A percentile compares a stretch with the other conserved stretches of the same genome.
Conservation (phyloP, 331 rosid genomes). For the Spiraea crenata region DNA sequence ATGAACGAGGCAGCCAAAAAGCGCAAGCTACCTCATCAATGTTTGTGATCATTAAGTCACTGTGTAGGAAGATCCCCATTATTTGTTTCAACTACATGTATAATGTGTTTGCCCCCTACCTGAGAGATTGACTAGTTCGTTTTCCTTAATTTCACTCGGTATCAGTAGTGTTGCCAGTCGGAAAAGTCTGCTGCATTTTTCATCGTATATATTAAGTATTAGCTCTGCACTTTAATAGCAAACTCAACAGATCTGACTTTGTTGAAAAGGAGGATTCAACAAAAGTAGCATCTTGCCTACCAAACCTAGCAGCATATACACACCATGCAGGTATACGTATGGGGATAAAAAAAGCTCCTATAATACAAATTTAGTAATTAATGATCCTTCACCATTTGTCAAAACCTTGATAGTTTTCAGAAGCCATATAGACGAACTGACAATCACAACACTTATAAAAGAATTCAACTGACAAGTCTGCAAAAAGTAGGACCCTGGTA, state of each 20-base stretch:
- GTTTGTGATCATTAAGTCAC: conserved; percentile 1
- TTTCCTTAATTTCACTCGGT: background rate
- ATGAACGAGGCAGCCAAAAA: background rate
- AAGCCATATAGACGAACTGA: background rate
- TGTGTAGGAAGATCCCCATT: too few relatives aligned
- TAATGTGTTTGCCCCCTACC: background rate
- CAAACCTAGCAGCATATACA: background rate
- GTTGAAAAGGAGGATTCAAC: background rate
- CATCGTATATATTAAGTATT: background rate
- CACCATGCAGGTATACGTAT: background rate
- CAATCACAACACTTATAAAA: conserved; percentile 1
- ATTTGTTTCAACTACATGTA: too few relatives aligned
- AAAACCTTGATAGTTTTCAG: conserved; percentile 1
- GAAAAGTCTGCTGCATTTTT: background rate
- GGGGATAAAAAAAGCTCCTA: background rate
- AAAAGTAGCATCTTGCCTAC: background rate
- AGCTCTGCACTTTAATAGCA: background rate
- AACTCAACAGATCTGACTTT: background rate
- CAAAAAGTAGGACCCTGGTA: conserved; percentile 4
- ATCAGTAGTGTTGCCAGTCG: background rate
- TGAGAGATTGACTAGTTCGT: background rate
- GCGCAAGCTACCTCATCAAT: background rate
- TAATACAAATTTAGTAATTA: background rate
- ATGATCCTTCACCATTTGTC: background rate
- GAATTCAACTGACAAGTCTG: background rate